phyloP scores from a whole-genome alignment of 306 rosid species.

The Sicyos baderoa region DNA sequence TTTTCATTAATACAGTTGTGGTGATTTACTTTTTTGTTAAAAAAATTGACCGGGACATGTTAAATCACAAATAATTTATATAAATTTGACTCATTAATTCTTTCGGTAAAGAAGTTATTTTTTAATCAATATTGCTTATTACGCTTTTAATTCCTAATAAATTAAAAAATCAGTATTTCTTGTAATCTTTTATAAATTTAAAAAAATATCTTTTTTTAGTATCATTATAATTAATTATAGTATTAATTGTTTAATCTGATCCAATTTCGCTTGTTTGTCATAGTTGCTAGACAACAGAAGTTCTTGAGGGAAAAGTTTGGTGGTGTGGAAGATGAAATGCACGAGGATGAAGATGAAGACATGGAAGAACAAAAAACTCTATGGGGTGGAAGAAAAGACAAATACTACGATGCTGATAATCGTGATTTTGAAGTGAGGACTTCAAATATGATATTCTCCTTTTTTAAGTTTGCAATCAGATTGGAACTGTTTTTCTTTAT shows the following conservation, averaged over 20 bases:
- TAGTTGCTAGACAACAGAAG: slow-evolving; percentile 56
- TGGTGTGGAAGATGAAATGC: slow-evolving; percentile 52
- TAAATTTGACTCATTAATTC: too few relatives aligned
- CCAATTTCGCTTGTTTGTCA: slow-evolving; percentile 20
- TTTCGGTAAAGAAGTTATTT: too few relatives aligned
- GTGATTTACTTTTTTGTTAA: too few relatives aligned
- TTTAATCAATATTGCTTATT: too few relatives aligned
- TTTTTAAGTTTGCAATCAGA: not conserved
- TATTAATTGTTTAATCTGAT: not conserved
- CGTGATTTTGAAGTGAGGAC: slow-evolving; percentile 60
- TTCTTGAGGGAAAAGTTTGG: slow-evolving; percentile 52
- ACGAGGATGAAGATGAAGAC: slow-evolving; percentile 53
- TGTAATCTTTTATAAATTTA: not conserved
- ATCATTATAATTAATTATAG: not conserved
- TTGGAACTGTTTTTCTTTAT: not conserved
- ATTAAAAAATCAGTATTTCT: not conserved
- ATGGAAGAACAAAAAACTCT: slow-evolving; percentile 33
- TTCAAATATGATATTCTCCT: not conserved
- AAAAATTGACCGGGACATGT: not conserved
- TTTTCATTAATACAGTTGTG: too few relatives aligned
- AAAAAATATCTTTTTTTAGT: not conserved
- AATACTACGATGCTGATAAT: slow-evolving; percentile 66
- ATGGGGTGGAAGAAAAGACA: slow-evolving; percentile 37
- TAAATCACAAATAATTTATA: not conserved
- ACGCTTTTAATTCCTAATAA: too few relatives aligned